Base-by-base conservation (phyloP, 148 eudicot species). In the Diospyros kaki region DNA sequence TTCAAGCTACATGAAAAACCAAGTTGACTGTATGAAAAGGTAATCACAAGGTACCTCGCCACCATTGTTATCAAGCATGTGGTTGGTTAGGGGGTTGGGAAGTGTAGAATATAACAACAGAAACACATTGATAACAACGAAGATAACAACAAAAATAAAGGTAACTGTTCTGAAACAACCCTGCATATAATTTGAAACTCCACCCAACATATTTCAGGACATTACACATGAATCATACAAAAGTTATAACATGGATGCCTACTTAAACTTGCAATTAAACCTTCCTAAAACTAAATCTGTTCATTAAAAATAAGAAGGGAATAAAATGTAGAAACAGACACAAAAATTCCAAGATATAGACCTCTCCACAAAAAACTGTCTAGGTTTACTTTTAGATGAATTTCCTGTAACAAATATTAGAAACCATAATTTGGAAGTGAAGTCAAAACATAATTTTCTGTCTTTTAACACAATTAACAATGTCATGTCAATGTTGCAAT, bases 1-100 rank as follows among this genome's bases (percentile, higher is more conserved):
- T 82, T 93, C 98, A 73, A 91, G 88, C 98, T 93, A 78, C 56
- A 75, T 5, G 48, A 55, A 50, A 48, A 54, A 70, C 38, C 39
- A 55, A 40, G 73, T 53, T 55, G 10, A 56, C 43, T 9, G 54
- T 50, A 68, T 51, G 18, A 67, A 3, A 48, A 9, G 15, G 42
- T 40, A 48, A 51, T 18, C 46, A 67, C 50, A 18, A 51, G 44
- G 6, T 48, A 8, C 52, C 52, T 48, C 4, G 52, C 52, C 52
- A 4, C 52, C 52, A 28, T 28, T 28, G 28, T 28, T 28, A 28
- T 28, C 8, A 48, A 48, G 52, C 4, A 48, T 8, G 8, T 48
- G 52, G 52, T 48, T 8, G 52, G 8, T 8, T 8, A 48, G 8
- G 8, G 52, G 8, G 52, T 4, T 8, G 58, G 12, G 51, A 11